These are phyloP conservation scores for Tetraselmis chui DNA, from an alignment of 139 green algal species.

Conservation along the genomic window DNA sequence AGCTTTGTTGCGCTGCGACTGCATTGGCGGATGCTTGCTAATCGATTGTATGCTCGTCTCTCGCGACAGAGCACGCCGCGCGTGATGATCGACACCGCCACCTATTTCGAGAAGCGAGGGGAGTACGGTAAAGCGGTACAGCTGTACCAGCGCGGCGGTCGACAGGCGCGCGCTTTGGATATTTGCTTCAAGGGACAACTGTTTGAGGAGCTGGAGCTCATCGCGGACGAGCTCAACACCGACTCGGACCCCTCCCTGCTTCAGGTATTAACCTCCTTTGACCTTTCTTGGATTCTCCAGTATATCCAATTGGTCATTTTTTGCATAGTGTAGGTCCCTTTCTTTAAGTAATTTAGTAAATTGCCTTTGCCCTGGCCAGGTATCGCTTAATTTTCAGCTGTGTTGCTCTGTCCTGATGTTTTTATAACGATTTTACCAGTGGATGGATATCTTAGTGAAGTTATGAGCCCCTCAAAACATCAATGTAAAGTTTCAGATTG, in stretches of 20 bases:
- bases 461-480: no score
- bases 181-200: conserved; percentile 60
- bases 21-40: not conserved
- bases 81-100: conserved; percentile 54
- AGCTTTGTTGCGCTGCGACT: not conserved
- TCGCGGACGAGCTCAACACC: conserved; percentile 44
- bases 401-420: no score
- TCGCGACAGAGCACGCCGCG: conserved; percentile 19
- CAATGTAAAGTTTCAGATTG: no score
- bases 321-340: no score
- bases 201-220: conserved; percentile 55
- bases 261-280: no score
- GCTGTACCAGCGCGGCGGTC: conserved; percentile 37
- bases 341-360: no score
- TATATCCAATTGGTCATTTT: no score
- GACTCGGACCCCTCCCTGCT: conserved; percentile 21
- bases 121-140: conserved; percentile 50
- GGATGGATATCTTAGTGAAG: no score
- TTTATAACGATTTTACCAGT: no score
- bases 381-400: no score
- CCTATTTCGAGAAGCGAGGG: conserved; percentile 46
- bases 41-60: not conserved
- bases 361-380: no score
- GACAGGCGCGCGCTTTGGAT: conserved; percentile 33
- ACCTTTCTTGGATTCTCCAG: no score